Conservation (phyloP, 441 rosid genomes). For the Brassica hybrid region DNA sequence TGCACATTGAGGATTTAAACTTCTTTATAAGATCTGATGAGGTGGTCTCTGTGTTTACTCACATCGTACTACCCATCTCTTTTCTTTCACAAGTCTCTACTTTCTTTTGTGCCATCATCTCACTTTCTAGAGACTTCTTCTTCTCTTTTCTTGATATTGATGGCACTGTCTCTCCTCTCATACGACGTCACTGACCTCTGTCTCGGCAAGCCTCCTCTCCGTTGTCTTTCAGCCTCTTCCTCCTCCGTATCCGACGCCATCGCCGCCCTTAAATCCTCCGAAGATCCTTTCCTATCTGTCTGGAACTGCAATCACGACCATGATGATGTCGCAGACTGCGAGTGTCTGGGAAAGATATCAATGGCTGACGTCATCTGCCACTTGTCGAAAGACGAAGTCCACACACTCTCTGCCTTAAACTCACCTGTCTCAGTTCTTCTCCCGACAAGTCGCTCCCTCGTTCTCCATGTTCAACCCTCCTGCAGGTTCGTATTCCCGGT, state of each 20-base stretch:
- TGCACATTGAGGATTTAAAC: neutral
- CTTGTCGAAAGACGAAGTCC: slow-evolving; percentile 59
- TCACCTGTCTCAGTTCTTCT: slow-evolving; percentile 66
- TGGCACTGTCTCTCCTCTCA: slow-evolving; percentile 69
- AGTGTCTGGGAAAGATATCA: slow-evolving; percentile 82
- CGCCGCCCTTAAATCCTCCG: slow-evolving; percentile 55
- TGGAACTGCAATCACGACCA: slow-evolving; percentile 57
- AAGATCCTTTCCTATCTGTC: slow-evolving; percentile 61
- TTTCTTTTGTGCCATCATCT: neutral
- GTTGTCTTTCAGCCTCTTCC: slow-evolving; percentile 51
- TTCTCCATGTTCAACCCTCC: slow-evolving; percentile 69
- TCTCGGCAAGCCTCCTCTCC: slow-evolving; percentile 84
- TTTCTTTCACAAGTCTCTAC: neutral
- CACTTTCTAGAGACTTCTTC: slow-evolving; percentile 4
- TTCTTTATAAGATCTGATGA: slow-evolving; percentile 20
- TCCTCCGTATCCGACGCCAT: slow-evolving; percentile 65
- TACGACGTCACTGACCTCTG: slow-evolving; percentile 78
- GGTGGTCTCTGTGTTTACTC: neutral
- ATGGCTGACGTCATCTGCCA: slow-evolving; percentile 86
- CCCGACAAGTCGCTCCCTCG: slow-evolving; percentile 51
- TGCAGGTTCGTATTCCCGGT: slow-evolving; percentile 58
- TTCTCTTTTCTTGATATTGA: slow-evolving; percentile 41
- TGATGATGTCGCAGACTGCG: slow-evolving; percentile 40
- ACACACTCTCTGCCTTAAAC: slow-evolving; percentile 53
- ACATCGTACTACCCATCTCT: slow-evolving; percentile 29